Evolutionary conservation across 202 grass and related monocot genomes (phyloP).

Genomic region (Zoysia matrella): DNA sequence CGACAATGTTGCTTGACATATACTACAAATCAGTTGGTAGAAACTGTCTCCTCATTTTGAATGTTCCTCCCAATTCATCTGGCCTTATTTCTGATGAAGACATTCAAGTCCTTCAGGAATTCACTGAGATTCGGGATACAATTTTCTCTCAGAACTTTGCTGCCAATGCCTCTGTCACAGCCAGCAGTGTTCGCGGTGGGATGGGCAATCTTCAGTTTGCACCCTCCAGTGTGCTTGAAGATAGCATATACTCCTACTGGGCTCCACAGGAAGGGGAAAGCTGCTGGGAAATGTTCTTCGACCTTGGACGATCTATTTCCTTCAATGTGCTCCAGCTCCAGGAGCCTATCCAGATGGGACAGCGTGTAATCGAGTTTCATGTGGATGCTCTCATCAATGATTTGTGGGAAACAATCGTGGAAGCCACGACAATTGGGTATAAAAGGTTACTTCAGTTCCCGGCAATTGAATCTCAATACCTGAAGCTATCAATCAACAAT

Average conservation of each 20-base stretch:
- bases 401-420: constrained; percentile 60
- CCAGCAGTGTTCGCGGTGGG: constrained; percentile 75
- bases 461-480: constrained; percentile 42
- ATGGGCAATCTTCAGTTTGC: constrained; percentile 57
- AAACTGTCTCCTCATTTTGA: constrained; percentile 93
- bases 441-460: constrained; percentile 79
- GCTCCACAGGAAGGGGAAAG: constrained; percentile 64
- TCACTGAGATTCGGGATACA: constrained; percentile 60
- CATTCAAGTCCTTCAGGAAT: constrained; percentile 71
- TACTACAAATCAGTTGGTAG: constrained; percentile 98
- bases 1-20: constrained; percentile 70
- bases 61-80: constrained; percentile 86
- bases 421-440: constrained; percentile 83
- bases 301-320: constrained; percentile 52
- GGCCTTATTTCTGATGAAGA: constrained; percentile 84
- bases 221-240: constrained; percentile 65
- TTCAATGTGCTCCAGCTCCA: constrained; percentile 89
- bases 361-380: constrained; percentile 80
- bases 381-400: constrained; percentile 58
- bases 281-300: constrained; percentile 67
- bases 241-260: constrained; percentile 79
- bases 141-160: constrained; percentile 85
- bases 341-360: constrained; percentile 95
- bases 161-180: constrained; percentile 60
- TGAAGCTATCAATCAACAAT: constrained; percentile 62